phyloP scores from a whole-genome alignment of 2,329 filamentous ascomycete genomes.

The Cladophialophora carrionii region DNA sequence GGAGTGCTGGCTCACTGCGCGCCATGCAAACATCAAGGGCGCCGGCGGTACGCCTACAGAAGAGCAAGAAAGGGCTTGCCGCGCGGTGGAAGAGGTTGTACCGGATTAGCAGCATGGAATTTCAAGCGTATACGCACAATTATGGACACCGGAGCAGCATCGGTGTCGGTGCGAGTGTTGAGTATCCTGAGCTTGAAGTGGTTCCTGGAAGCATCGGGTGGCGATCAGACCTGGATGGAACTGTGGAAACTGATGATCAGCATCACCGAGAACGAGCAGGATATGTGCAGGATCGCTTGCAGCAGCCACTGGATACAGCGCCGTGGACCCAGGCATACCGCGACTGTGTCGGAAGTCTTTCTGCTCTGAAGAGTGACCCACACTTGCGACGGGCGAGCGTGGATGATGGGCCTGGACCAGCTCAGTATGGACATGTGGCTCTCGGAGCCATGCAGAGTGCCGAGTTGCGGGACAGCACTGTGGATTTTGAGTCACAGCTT shows the following conservation, averaged over 20 bases:
- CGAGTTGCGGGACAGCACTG: conserved; percentile 26
- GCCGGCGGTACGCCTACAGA: conserved; percentile 5
- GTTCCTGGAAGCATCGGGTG: conserved; percentile 26
- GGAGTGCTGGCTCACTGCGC: conserved; percentile 28
- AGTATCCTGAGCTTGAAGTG: conserved; percentile 37
- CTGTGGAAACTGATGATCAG: neutral
- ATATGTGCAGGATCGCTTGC: neutral
- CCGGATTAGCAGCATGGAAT: conserved; percentile 33
- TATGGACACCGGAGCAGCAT: conserved; percentile 36
- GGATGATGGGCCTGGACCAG: conserved; percentile 3
- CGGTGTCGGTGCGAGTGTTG: conserved; percentile 29
- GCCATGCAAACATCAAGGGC: neutral
- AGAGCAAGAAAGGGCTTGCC: conserved; percentile 22
- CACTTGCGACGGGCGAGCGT: conserved; percentile 15
- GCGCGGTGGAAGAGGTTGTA: conserved; percentile 32
- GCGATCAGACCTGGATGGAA: conserved; percentile 13
- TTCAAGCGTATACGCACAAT: conserved; percentile 27
- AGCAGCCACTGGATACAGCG: conserved; percentile 8
- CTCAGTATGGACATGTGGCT: conserved; percentile 3
- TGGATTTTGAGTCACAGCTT: conserved; percentile 24
- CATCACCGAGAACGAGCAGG: conserved; percentile 3
- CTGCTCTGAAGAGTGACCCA: conserved; percentile 29
- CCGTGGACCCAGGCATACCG: conserved; percentile 28
- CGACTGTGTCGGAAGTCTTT: conserved; percentile 32
- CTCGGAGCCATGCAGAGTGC: conserved; percentile 6